These are phyloP conservation scores for Calycina herbarum DNA, from an alignment of 2,329 filamentous ascomycete species.

Conservation along the genomic window DNA sequence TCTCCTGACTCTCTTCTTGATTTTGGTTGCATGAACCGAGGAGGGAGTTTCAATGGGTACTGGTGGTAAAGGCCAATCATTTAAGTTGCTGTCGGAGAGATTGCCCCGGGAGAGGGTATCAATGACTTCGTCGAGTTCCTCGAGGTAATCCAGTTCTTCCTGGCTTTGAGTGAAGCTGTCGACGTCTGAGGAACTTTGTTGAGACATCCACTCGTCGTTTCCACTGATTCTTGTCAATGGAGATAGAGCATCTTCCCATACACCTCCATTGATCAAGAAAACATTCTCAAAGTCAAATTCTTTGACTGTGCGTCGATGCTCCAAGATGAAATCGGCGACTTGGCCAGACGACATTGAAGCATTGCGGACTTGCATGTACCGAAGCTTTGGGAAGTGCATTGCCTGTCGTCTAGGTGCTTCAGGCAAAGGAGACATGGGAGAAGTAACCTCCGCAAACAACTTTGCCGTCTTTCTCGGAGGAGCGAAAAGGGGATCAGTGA, in stretches of 20 bases:
- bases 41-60: conserved; percentile 15
- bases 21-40: conserved; percentile 44
- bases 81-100: neutral
- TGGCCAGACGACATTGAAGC: conserved; percentile 69
- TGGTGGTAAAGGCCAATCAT: conserved; percentile 15
- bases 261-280: conserved; percentile 64
- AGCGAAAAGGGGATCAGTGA: conserved; percentile 63
- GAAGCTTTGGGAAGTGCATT: conserved; percentile 66
- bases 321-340: conserved; percentile 65
- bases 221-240: conserved; percentile 56
- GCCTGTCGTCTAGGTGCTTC: conserved; percentile 52
- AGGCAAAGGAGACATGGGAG: conserved; percentile 63
- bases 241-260: conserved; percentile 80
- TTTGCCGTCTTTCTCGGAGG: conserved; percentile 54
- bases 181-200: conserved; percentile 38
- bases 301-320: conserved; percentile 66
- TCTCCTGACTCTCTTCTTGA: conserved; percentile 47
- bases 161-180: conserved; percentile 30
- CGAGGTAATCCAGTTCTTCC: conserved; percentile 28
- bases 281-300: conserved; percentile 83
- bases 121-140: conserved; percentile 29
- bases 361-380: conserved; percentile 71
- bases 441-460: conserved; percentile 64
- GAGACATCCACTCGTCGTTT: conserved; percentile 41
- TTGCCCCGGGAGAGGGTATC: conserved; percentile 21